These are phyloP conservation scores for Mycena vitilis DNA, from an alignment of 768 basidiomycete genomes.

Conservation along the genomic window DNA sequence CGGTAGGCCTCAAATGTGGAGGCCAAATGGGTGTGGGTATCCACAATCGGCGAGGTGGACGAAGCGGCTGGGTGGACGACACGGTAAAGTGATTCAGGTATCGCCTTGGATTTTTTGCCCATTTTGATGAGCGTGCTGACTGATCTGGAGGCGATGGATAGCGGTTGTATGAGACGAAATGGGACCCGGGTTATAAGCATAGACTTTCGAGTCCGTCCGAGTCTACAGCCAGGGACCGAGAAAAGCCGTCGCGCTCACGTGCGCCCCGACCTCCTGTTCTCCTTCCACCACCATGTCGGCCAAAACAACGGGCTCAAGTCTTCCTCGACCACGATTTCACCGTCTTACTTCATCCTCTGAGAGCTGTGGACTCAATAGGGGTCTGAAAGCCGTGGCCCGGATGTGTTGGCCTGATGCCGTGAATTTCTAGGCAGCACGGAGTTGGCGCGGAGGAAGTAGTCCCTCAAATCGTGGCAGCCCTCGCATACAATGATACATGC, in stretches of 20 bases:
- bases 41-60: constrained; percentile 64
- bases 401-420: too few relatives aligned
- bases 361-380: too few relatives aligned
- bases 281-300: too few relatives aligned
- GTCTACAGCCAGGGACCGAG: not conserved
- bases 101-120: constrained; percentile 21
- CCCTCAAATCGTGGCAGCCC: too few relatives aligned
- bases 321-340: too few relatives aligned
- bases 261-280: constrained; percentile 35
- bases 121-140: constrained; percentile 13
- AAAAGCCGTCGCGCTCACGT: not conserved
- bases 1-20: constrained; percentile 77
- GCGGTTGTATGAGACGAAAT: constrained; percentile 15
- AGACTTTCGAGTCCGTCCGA: not conserved
- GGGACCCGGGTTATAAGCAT: constrained; percentile 15
- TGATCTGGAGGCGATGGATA: not conserved
- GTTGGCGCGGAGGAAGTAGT: too few relatives aligned
- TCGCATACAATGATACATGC: too few relatives aligned
- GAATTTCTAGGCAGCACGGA: too few relatives aligned
- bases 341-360: too few relatives aligned
- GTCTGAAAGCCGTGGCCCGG: too few relatives aligned
- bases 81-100: constrained; percentile 44
- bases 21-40: constrained; percentile 89
- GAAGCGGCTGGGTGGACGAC: constrained; percentile 48
- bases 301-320: too few relatives aligned